These are phyloP conservation scores for Coniferiporia sulphurascens DNA, from an alignment of 1,284 basidiomycete genomes.

Conservation along the genomic window DNA sequence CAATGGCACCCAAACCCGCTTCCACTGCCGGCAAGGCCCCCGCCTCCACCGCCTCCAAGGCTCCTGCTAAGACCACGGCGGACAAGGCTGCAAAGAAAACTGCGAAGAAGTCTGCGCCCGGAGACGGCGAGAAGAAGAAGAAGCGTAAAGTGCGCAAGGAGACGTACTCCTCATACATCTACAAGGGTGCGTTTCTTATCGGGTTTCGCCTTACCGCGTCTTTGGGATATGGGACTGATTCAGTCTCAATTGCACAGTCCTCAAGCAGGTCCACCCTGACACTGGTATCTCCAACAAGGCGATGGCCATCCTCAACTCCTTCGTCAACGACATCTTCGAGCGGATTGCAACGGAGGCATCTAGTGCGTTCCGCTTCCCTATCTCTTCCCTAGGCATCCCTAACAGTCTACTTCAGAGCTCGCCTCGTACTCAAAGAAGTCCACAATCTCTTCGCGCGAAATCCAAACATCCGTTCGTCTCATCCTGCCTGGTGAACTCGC, in stretches of 20 bases:
- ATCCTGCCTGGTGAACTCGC: conserved; percentile 87
- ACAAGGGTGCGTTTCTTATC: conserved; percentile 66
- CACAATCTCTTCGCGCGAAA: conserved; percentile 91
- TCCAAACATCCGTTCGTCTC: conserved; percentile 87
- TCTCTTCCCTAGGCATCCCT: conserved; percentile 13
- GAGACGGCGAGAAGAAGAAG: conserved; percentile 81
- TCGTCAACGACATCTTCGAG: conserved; percentile 92
- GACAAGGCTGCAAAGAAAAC: conserved; percentile 73
- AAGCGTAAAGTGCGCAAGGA: conserved; percentile 86
- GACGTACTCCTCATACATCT: conserved; percentile 93
- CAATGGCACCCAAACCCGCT: conserved; percentile 77
- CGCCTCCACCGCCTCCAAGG: conserved; percentile 71
- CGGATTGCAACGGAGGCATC: conserved; percentile 88
- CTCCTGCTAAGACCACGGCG: conserved; percentile 71
- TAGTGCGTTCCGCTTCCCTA: conserved; percentile 42
- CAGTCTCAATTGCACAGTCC: conserved; percentile 40
- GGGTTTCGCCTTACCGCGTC: conserved; percentile 16
- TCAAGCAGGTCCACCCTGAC: conserved; percentile 93
- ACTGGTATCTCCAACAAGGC: conserved; percentile 98
- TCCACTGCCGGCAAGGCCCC: conserved; percentile 82
- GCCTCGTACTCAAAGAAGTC: conserved; percentile 92
- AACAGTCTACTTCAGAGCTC: conserved; percentile 52
- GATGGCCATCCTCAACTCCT: conserved; percentile 92
- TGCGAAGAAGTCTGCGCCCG: conserved; percentile 54
- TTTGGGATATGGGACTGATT: conserved; percentile 8